Base-by-base conservation (phyloP, 1,284 basidiomycete genomes). In the Rhodotorula mucilaginosa region DNA sequence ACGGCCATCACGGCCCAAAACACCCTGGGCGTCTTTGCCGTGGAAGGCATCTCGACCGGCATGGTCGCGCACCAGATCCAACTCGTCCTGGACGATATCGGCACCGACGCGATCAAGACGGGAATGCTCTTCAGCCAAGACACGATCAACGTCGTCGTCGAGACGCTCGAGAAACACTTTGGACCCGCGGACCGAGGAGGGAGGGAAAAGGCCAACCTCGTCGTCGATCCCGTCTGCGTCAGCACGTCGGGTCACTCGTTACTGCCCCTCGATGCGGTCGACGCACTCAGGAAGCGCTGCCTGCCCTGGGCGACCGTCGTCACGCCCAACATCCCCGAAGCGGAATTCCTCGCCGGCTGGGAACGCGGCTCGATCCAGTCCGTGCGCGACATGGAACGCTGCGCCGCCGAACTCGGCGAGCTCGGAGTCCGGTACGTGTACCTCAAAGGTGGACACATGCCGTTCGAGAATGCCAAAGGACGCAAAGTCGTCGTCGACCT, bases 1-100 rank as follows among this genome's bases (percentile, higher is more conserved):
- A 97, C 95, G 0, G 93, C 93, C 0, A 81, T 97, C 60, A 95
- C 92, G 0, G 91, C 94, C 0, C 95, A 98, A 80, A 97, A 97
- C 80, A 97, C 94, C 0, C 84, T 82, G 0, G 93, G 93, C 7
- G 93, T 97, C 0, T 87, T 91, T 88, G 79, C 90, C 91, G 85
- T 83, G n/a, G 79, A 81, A 64, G 74, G 77, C 6, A 75, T 79
- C 51, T 77, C 77, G 19, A 64, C 81, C 67, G 74, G 73, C 19
- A 79, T 81, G 68, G 78, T 82, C 21, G 51, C 65, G 7, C 57
- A 77, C 23, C 82, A 97, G 89, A 85, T 97, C 57, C 80, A 81
- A 29, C 87, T 88, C 0, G 86, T 97, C 6, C 80, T 92, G n/a
- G 84, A 85, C 13, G 95, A 97, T 78, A 87, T 93, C 46, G 82